Base-by-base conservation (phyloP, 805 yeast species). In the Nakazawaea ishiwadae region DNA sequence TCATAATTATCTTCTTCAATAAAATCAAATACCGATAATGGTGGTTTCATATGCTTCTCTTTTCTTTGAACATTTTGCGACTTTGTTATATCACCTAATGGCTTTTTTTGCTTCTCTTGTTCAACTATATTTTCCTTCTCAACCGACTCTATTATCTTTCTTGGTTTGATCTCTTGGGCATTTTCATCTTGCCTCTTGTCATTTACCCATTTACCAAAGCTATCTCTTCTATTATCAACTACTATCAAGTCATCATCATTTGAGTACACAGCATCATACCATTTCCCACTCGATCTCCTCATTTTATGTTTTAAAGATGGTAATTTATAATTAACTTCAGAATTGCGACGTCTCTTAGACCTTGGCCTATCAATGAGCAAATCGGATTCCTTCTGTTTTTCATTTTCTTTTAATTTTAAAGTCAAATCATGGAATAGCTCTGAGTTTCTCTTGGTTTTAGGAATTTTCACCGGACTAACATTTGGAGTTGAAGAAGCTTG, bases 281-380 rank as follows among this genome's bases (percentile, higher is more conserved):
- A 12, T 47, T 70, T 68, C 23, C 66, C 81, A 0, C 79, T 67
- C 26, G 77, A 78, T 48, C 91, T 68, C 53, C 95, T 72, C 81
- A 82, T 70, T 54, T 84, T 84, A 12, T 71, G 74, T 30, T 84
- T 66, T 40, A 83, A 58, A 1, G 90, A 78, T 0, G 89, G 88
- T 26, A 78, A 67, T 15, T 78, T 77, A 51, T 86, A 86, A 55
- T 79, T 76, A 5, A 86, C 76, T 9, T 73, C 69, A 44, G 73
- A 76, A 4, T 78, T 71, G 17, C 78, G 63, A 18, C 87, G 66
- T 43, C 78, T 59, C 37, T 82, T 63, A 31, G 37, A 18, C 21
- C 42, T 30, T 30, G 35, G 27, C 73, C 50, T 39, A 66, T 52
- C 2, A 54, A 37, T 16, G 48, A 44, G 7, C 46, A 48, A 12